Conservation (phyloP, 192 early-diverging fungal genomes). For the Gaertneriomyces sp. region DNA sequence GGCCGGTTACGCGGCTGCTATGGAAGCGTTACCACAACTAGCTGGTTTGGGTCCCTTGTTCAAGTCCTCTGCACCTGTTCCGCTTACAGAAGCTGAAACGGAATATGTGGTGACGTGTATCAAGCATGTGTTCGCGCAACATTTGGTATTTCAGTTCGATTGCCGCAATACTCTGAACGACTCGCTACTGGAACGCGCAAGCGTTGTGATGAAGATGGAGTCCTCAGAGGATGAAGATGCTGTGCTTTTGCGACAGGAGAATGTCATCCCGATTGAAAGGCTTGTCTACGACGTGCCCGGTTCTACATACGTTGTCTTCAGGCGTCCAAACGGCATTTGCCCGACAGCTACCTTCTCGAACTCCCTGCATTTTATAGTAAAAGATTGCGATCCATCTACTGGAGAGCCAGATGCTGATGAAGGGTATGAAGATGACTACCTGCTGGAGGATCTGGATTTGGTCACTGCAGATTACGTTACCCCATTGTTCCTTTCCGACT, state of each 20-base stretch:
- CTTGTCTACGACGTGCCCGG: conserved; percentile 75
- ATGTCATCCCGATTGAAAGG: conserved; percentile 68
- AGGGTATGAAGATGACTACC: conserved; percentile 94
- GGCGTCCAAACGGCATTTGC: conserved; percentile 55
- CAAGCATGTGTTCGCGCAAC: conserved; percentile 88
- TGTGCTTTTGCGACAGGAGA: conserved; percentile 59
- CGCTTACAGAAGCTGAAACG: conserved; percentile 89
- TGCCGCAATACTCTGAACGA: conserved; percentile 94
- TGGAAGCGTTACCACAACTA: conserved; percentile 80
- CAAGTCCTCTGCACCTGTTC: conserved; percentile 74
- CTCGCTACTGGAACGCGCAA: conserved; percentile 85
- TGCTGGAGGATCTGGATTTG: conserved; percentile 83
- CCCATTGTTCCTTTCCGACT: conserved; percentile 79
- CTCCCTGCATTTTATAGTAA: conserved; percentile 83
- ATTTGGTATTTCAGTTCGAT: conserved; percentile 92
- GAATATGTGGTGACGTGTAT: conserved; percentile 91
- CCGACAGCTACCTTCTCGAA: conserved; percentile 76
- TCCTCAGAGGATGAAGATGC: conserved; percentile 59
- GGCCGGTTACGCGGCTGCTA: conserved; percentile 67
- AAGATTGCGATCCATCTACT: conserved; percentile 93
- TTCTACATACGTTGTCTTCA: conserved; percentile 82
- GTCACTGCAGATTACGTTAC: conserved; percentile 84
- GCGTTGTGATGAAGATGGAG: conserved; percentile 73
- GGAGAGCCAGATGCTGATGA: conserved; percentile 84
- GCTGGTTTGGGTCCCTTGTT: conserved; percentile 79